Evolutionary conservation across 345 rosid genomes (phyloP), one percentile per base, ranked within the genome.

Genomic region (Gossypium ekmanianum): DNA sequence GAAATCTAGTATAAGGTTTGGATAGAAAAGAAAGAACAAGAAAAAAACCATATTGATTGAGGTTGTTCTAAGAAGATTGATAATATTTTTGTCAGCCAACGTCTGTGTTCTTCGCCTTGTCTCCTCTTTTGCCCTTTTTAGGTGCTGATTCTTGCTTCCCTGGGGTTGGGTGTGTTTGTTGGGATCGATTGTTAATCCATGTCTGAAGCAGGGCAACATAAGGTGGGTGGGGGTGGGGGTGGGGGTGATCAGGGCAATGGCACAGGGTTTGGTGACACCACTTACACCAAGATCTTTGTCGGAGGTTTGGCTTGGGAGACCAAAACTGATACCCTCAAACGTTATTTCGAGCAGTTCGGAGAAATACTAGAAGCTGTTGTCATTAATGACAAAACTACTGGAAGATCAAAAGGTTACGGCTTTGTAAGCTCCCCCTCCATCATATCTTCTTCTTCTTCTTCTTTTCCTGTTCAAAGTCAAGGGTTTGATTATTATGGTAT

Each of bases 241-340:
- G 7, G 41, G 41, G 41, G 41, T 34, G 41, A 34, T 34, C 41
- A 34, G 41, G 65, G 56, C 39, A 73, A 71, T 67, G 75, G 29
- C 7, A 34, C 69, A 55, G 71, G 48, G 74, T 44, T 69, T 11
- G 76, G 79, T 52, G 89, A 90, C 86, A 83, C 92, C 22, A 74
- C 72, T 4, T 75, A 78, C 72, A 84, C 80, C 54, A 85, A 85
- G 64, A 48, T 85, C 66, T 87, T 83, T 73, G 87, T 87, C 51
- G 82, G 85, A 51, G 90, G 88, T 11, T 80, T 87, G 68, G 81
- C 83, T 44, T 87, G 88, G 90, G 77, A 74, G 61, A 87, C 87
- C 8, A 80, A 29, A 48, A 75, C 50, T 2, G 87, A 85, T 9
- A 9, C 84, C 24, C 51, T 87, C 47, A 72, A 45, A 52, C 39